A percentile compares a stretch with the other conserved stretches of the same genome.
phyloP scores from a whole-genome alignment of 1,139 yeast genomes.

The Magnusiomyces fungicola region DNA sequence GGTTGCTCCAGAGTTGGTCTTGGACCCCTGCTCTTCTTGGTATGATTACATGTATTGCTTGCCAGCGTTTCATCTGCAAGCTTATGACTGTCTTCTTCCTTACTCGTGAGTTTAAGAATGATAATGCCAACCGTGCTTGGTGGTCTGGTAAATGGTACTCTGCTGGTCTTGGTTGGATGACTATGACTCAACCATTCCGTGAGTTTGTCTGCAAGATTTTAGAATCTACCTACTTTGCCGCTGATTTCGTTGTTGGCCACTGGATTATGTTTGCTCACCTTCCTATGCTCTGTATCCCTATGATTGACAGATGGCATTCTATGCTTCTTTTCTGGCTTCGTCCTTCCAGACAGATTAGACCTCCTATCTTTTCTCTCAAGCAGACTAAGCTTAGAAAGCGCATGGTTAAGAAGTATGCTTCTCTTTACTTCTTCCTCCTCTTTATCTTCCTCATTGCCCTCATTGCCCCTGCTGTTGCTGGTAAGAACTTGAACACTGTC shows the following conservation, averaged over 20 bases:
- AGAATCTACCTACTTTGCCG: conserved; percentile 93
- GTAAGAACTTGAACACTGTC: conserved; percentile 24
- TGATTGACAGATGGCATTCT: conserved; percentile 96
- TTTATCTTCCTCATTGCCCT: conserved; percentile 66
- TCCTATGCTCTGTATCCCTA: conserved; percentile 80
- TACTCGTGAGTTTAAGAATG: conserved; percentile 97
- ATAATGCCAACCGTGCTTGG: conserved; percentile 95
- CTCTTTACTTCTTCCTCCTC: conserved; percentile 68
- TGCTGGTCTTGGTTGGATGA: conserved; percentile 89
- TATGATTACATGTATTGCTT: conserved; percentile 71
- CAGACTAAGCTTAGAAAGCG: conserved; percentile 97
- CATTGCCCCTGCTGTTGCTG: conserved; percentile 80
- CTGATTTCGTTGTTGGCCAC: conserved; percentile 93
- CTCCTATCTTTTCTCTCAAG: conserved; percentile 93
- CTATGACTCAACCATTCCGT: conserved; percentile 93
- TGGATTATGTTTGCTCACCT: conserved; percentile 78
- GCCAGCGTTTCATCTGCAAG: conserved; percentile 86
- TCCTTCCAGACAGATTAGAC: conserved; percentile 92
- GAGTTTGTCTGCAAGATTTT: conserved; percentile 91
- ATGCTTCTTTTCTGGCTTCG: conserved; percentile 98
- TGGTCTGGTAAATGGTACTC: conserved; percentile 99
- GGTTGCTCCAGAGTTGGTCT: conserved; percentile 93
- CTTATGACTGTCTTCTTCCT: conserved; percentile 68
- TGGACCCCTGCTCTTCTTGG: conserved; percentile 87
- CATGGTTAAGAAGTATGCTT: conserved; percentile 93